phyloP scores from a whole-genome alignment of 768 basidiomycete species.

The Lentinula sp. region DNA sequence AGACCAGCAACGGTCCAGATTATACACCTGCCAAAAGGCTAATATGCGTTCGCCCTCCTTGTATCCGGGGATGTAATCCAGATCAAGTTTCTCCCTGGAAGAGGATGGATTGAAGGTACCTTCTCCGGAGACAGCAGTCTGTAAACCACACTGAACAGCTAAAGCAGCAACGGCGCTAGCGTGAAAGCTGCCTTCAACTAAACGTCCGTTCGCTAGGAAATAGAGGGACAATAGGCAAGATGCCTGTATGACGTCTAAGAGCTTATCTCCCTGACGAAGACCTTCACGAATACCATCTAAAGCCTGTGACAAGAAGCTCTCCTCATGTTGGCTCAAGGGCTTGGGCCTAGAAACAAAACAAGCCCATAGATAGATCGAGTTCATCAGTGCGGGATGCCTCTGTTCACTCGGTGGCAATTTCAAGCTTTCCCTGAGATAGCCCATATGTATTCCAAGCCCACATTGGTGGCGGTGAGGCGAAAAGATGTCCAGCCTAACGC shows the following conservation, averaged over 20 bases:
- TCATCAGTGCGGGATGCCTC: conserved; percentile 71
- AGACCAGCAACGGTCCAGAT: conserved; percentile 78
- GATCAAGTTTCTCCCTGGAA: conserved; percentile 31
- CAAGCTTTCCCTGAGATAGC: conserved; percentile 57
- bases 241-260: conserved; percentile 69
- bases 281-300: conserved; percentile 61
- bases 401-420: conserved; percentile 48
- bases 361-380: conserved; percentile 78
- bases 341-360: conserved; percentile 75
- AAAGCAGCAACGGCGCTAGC: conserved; percentile 68
- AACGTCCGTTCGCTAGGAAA: conserved; percentile 69
- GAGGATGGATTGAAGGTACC: conserved; percentile 27
- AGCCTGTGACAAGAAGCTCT: conserved; percentile 60
- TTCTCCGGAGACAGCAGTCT: conserved; percentile 30
- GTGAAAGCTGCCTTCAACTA: conserved; percentile 76
- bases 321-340: conserved; percentile 64
- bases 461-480: conserved; percentile 70
- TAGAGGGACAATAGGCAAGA: conserved; percentile 73
- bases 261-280: conserved; percentile 45
- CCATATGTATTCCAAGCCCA: conserved; percentile 65
- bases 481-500: conserved; percentile 64
- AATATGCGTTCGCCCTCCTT: conserved; percentile 68
- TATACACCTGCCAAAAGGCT: conserved; percentile 82
- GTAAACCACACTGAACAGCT: conserved; percentile 68
- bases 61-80: conserved; percentile 51